Conservation (phyloP, 257 asterid genomes). For the Sherardia arvensis region DNA sequence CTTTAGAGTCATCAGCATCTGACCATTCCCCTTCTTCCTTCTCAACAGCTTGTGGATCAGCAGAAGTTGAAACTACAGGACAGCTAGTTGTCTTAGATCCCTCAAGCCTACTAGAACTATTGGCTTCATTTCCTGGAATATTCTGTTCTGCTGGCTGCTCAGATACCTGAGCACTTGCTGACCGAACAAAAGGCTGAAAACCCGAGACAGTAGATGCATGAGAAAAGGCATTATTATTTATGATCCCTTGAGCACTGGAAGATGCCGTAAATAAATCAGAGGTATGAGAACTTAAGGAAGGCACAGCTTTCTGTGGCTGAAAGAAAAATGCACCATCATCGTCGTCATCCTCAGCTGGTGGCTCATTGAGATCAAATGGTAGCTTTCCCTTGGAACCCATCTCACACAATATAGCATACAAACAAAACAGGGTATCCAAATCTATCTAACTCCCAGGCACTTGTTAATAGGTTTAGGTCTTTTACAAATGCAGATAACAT, state of each 20-base stretch:
- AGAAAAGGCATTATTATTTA: conserved; percentile 82
- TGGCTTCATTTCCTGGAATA: conserved; percentile 21
- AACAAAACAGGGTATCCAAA: conserved; percentile 30
- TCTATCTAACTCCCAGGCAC: conserved; percentile 27
- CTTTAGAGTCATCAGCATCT: conserved; percentile 72
- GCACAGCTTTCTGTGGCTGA: conserved; percentile 91
- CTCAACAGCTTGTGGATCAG: conserved; percentile 42
- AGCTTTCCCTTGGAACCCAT: conserved; percentile 96
- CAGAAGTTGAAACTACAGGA: conserved; percentile 32
- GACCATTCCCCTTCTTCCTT: conserved; percentile 99
- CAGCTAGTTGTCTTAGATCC: conserved; percentile 28
- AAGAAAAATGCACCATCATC: conserved; percentile 48
- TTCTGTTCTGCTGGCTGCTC: conserved; percentile 28
- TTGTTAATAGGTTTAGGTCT: conserved; percentile 25
- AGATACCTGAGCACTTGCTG: conserved; percentile 38
- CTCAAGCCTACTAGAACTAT: conserved; percentile 28
- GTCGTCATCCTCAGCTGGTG: conserved; percentile 75
- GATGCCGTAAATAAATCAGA: conserved; percentile 53
- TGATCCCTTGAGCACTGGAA: conserved; percentile 60
- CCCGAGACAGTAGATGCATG: conserved; percentile 95
- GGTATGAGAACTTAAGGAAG: conserved; percentile 64
- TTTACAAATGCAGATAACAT: conserved; percentile 41
- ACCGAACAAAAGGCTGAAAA: conserved; percentile 90
- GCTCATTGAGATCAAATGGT: conserved; percentile 94
- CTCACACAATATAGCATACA: conserved; percentile 57